Evolutionary conservation across 2,329 filamentous ascomycete genomes (phyloP), one percentile per base, ranked within the genome.

Genomic region (Fusarium solani-melongenae): DNA sequence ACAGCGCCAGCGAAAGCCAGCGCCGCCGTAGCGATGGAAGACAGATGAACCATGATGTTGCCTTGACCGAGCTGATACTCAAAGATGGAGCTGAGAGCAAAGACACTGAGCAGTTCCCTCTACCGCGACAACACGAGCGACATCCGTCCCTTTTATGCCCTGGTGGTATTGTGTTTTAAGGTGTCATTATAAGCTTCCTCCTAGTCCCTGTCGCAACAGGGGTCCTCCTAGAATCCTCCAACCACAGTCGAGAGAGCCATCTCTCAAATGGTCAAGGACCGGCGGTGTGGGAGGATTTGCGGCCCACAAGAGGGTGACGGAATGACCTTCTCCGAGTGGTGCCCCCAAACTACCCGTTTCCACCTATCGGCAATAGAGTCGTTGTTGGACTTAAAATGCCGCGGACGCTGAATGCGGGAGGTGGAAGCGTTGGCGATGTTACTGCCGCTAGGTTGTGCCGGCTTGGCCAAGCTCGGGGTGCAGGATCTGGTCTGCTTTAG

Each of bases 1-100:
- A 78, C 83, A 12, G 75, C 46, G 10, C 84, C 82, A 58, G 80
- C 77, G 14, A 87, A 79, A 33, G 85, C 85, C 17, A 88, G 79
- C 46, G 81, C 81, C 29, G 83, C 78, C 12, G 86, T 78, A 61
- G 87, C 53, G 55, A 84, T 59, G 33, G 77, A 78, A 58, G 83
- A 73, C 22, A 73, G 59, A 31, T 79, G 77, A 34, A 81, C 67
- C 84, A 86, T 86, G 27, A 33, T 33, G n/a, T 20, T 41, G 31
- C 7, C 22, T 38, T 41, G 20, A 24, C 41, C 41, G 41, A 46
- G 41, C 41, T 46, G 22, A 24, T 46, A 46, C 41, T 46, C 41
- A 46, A 46, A 46, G 41, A 46, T 41, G 7, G 17, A 29, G 15
- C n/a, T 51, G 27, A 51, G 24, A 31, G 14, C 17, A 29, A 29